Evolutionary conservation across 192 early-diverging fungal genomes (phyloP).

Genomic region (Spinellus fusiger): DNA sequence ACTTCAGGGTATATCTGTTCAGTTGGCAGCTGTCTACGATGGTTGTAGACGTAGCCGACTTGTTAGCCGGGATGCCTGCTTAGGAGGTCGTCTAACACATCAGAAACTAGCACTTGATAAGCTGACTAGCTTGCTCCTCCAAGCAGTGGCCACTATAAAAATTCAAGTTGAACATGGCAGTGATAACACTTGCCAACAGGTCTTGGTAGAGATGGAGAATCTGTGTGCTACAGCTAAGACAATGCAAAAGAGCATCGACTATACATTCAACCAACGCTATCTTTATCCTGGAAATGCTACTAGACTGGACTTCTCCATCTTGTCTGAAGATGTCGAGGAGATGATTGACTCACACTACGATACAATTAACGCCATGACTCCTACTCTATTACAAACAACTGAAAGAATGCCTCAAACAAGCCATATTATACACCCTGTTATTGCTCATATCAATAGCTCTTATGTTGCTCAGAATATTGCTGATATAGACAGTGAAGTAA

Average conservation of each 20-base stretch:
- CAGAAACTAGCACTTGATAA: conserved; percentile 40
- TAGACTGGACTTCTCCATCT: conserved; percentile 15
- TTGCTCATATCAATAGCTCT: conserved; percentile 30
- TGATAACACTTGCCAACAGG: not conserved
- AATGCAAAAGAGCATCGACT: conserved; percentile 18
- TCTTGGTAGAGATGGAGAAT: not conserved
- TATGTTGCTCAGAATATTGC: not conserved
- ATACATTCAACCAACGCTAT: conserved; percentile 12
- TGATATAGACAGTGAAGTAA: not conserved
- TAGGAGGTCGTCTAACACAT: conserved; percentile 17
- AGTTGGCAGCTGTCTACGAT: conserved; percentile 14
- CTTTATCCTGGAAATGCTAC: conserved; percentile 20
- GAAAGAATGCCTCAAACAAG: conserved; percentile 27
- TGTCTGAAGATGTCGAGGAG: conserved; percentile 21
- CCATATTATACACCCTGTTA: conserved; percentile 32
- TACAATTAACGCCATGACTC: conserved; percentile 22
- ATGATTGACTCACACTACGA: conserved; percentile 31
- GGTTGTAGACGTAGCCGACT: not conserved
- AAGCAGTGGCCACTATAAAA: not conserved
- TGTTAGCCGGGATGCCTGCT: conserved; percentile 1
- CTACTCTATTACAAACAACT: conserved; percentile 13
- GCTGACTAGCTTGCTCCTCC: conserved; percentile 20
- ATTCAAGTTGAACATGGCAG: conserved; percentile 3
- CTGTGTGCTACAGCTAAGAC: conserved; percentile 7
- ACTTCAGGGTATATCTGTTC: conserved; percentile 21